phyloP scores from a whole-genome alignment of 768 basidiomycete species.

The Amanita exitialis region DNA sequence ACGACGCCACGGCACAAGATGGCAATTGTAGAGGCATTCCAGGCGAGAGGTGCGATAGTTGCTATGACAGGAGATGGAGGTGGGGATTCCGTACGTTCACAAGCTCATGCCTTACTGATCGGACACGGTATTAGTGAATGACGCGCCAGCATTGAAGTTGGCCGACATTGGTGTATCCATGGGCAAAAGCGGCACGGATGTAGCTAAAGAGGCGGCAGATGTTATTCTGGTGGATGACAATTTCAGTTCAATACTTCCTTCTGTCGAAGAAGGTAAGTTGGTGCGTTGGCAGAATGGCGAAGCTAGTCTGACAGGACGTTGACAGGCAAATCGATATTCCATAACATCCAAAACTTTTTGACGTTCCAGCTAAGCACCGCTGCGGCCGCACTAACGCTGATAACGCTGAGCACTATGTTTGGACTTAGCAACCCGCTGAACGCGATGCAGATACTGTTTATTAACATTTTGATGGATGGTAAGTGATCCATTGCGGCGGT shows the following conservation, averaged over 20 bases:
- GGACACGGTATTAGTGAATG: conserved; percentile 55
- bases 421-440: conserved; percentile 89
- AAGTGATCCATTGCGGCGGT: conserved; percentile 12
- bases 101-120: background rate
- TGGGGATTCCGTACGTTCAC: conserved; percentile 21
- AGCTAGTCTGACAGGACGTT: conserved; percentile 4
- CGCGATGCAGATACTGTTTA: conserved; percentile 98
- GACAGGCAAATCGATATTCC: conserved; percentile 91
- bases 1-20: conserved; percentile 98
- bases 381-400: conserved; percentile 90
- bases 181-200: conserved; percentile 98
- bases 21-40: conserved; percentile 93
- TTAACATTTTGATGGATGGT: conserved; percentile 99
- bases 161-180: conserved; percentile 97
- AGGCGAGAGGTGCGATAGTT: conserved; percentile 79
- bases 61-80: conserved; percentile 98
- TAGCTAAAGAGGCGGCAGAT: conserved; percentile 97
- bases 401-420: conserved; percentile 88
- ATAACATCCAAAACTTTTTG: conserved; percentile 98
- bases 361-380: conserved; percentile 96
- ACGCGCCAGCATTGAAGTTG: conserved; percentile 95
- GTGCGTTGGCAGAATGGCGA: conserved; percentile 1
- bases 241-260: conserved; percentile 89
- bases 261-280: conserved; percentile 76
- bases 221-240: conserved; percentile 97